Evolutionary conservation across 2,329 filamentous ascomycete genomes (phyloP).

Genomic region (Mycogone perniciosa): DNA sequence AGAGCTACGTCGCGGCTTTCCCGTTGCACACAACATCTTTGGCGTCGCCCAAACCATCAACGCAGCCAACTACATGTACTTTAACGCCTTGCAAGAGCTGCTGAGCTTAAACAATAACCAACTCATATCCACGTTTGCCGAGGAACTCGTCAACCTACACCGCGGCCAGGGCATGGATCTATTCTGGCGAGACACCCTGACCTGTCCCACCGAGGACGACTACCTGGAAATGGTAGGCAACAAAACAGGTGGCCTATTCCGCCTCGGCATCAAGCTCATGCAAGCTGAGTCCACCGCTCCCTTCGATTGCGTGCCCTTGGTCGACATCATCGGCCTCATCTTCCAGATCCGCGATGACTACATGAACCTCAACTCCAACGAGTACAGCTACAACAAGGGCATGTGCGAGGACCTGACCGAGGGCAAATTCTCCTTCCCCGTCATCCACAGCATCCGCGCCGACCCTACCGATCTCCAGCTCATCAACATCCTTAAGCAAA

Average conservation of each 20-base stretch:
- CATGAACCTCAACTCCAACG: slow-evolving; percentile 69
- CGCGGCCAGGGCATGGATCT: slow-evolving; percentile 86
- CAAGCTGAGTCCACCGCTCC: slow-evolving; percentile 58
- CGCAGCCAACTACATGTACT: slow-evolving; percentile 85
- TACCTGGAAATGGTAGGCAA: slow-evolving; percentile 93
- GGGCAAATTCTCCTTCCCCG: slow-evolving; percentile 93
- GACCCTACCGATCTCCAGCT: slow-evolving; percentile 70
- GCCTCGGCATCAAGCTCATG: slow-evolving; percentile 81
- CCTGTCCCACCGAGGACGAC: slow-evolving; percentile 78
- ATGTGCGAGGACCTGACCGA: slow-evolving; percentile 93
- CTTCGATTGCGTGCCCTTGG: slow-evolving; percentile 73
- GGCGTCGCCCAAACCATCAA: slow-evolving; percentile 86
- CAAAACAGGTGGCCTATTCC: slow-evolving; percentile 84
- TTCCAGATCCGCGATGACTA: slow-evolving; percentile 95
- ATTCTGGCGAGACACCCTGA: slow-evolving; percentile 81
- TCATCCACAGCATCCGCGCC: slow-evolving; percentile 85
- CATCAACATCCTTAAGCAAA: slow-evolving; percentile 88
- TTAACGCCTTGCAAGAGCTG: slow-evolving; percentile 69
- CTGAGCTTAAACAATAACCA: slow-evolving; percentile 62
- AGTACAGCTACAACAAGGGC: slow-evolving; percentile 84
- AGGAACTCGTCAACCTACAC: slow-evolving; percentile 79
- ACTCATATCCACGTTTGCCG: slow-evolving; percentile 65
- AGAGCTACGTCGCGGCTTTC: slow-evolving; percentile 67
- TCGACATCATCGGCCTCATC: slow-evolving; percentile 77
- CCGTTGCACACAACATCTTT: slow-evolving; percentile 79